Conservation (phyloP, 805 yeast genomes). For the Metschnikowia henanensis region DNA sequence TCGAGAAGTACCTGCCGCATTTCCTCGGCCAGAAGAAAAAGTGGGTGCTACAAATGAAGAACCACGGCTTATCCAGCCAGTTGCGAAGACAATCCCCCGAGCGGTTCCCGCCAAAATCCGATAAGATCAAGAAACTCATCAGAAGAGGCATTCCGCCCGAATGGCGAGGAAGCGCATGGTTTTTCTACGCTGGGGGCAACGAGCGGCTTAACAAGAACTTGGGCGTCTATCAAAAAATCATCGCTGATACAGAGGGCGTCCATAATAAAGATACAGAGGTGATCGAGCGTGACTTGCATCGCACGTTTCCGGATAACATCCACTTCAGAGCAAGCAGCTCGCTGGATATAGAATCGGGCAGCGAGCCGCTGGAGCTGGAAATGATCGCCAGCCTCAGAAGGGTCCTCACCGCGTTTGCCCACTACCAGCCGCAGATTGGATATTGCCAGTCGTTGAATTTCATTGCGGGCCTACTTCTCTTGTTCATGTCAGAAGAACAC, state of each 20-base stretch:
- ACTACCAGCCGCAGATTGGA: slow-evolving; percentile 86
- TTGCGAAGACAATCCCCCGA: slow-evolving; percentile 42
- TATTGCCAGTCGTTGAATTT: slow-evolving; percentile 96
- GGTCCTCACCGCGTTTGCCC: slow-evolving; percentile 80
- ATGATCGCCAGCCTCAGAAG: slow-evolving; percentile 73
- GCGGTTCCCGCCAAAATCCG: slow-evolving; percentile 76
- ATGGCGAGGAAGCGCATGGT: slow-evolving; percentile 98
- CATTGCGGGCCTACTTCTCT: slow-evolving; percentile 78
- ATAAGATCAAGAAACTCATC: slow-evolving; percentile 75
- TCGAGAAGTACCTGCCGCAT: slow-evolving; percentile 63
- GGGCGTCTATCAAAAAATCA: slow-evolving; percentile 73
- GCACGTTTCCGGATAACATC: slow-evolving; percentile 94
- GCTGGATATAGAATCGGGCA: slow-evolving; percentile 2
- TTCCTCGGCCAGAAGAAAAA: slow-evolving; percentile 65
- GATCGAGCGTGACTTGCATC: slow-evolving; percentile 87
- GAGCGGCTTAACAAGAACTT: slow-evolving; percentile 65
- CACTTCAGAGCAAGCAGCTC: slow-evolving; percentile 53
- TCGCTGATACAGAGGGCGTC: slow-evolving; percentile 52
- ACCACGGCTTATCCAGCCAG: slow-evolving; percentile 56
- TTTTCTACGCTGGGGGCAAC: slow-evolving; percentile 85
- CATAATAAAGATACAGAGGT: slow-evolving; percentile 83
- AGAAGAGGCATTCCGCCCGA: slow-evolving; percentile 95
- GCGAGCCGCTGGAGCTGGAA: slow-evolving; percentile 48
- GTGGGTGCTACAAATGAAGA: slow-evolving; percentile 70
- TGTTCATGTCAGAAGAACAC: slow-evolving; percentile 86